phyloP scores from a whole-genome alignment of 306 rosid species.

The Cucumis sativus region Cucumber_9930_V3 NC_026656.2:5411501-5412000 shows the following conservation, averaged over 20 bases:
- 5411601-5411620: not conserved
- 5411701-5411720: constrained; percentile 48
- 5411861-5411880: constrained; percentile 71
- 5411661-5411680: constrained; percentile 63
- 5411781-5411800: not conserved
- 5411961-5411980: not conserved
- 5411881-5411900: constrained; percentile 62
- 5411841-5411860: constrained; percentile 50
- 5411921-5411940: constrained; percentile 70
- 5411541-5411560: not conserved
- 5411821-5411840: constrained; percentile 64
- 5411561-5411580: not conserved
- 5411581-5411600: not conserved
- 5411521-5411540: not conserved
- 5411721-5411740: constrained; percentile 73
- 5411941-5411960: constrained; percentile 75
- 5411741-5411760: constrained; percentile 16
- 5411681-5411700: constrained; percentile 58
- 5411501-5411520: no score
- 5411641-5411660: constrained; percentile 24
- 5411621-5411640: constrained; percentile 18
- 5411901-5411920: constrained; percentile 63
- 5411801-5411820: constrained; percentile 12
- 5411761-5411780: not conserved
- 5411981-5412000: not conserved